Base-by-base conservation (phyloP, 208 protist species). In the Leishmania amazonensis region DNA sequence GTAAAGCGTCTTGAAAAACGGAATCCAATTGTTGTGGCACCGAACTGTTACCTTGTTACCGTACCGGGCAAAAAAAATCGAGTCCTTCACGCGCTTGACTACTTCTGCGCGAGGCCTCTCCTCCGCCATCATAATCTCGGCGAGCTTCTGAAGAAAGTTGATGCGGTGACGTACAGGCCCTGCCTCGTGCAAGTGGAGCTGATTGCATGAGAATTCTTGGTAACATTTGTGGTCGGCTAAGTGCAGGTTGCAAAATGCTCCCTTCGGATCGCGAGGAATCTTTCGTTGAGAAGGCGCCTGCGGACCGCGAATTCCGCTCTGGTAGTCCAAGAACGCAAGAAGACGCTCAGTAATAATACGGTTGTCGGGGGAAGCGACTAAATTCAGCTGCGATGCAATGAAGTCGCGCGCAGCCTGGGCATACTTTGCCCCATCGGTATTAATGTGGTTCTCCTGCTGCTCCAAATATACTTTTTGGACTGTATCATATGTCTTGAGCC, bases 1-100 rank as follows among this genome's bases (percentile, higher is more conserved):
- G 83, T 95, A 97, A 11, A 96, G 40, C 8, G 94, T 97, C 80
- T 97, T 97, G 75, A 97, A 97, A 77, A 97, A 97, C 2, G 94
- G 94, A 89, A 96, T 93, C 89, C 90, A 95, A 77, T 80, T 94
- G 38, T 88, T 90, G 85, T 93, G 87, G 73, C 86, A 97, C 6
- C 91, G 88, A 35, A 97, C 94, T 4, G 94, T 97, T 5, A 97
- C 94, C 70, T 96, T 97, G 76, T 97, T 97, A 53, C 94, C 94
- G 84, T 96, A 97, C 21, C 92, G 87, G 1, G 94, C 94, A 77
- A 96, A 97, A 75, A 97, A 96, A 53, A 96, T 91, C 28, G 94
- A 97, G 84, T 97, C 94, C 75, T 95, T 96, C 64, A 96, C 87
- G 21, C 94, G 87, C 64, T 90, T 87, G 7, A 92, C 53, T 68